Percentiles rank a stretch among this genome's conserved stretches.
Evolutionary conservation across 1,284 basidiomycete genomes (phyloP).

Genomic region (Ustilago cynodontis): DNA sequence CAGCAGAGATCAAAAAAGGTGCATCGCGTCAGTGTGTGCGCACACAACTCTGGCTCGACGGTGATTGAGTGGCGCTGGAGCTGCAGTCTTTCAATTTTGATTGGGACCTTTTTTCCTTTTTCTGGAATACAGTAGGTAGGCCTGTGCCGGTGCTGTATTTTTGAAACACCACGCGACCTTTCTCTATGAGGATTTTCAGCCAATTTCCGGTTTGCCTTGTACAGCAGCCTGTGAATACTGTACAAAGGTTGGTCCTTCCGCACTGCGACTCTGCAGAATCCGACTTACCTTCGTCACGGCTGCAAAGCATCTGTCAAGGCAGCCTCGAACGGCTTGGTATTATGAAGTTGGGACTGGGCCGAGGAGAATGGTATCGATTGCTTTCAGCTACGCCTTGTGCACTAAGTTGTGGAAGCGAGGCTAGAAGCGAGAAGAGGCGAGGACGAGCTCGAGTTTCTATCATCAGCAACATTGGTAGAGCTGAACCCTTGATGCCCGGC

Average conservation of each 20-base stretch:
- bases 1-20: background rate
- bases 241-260: background rate
- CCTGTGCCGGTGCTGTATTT: background rate
- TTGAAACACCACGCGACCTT: background rate
- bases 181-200: background rate
- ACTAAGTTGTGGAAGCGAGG: conserved; percentile 1
- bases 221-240: background rate
- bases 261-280: too few relatives aligned
- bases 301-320: background rate
- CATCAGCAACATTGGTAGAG: background rate
- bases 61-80: background rate
- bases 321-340: background rate
- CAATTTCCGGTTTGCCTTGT: background rate
- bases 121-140: too few relatives aligned
- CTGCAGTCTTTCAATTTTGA: background rate
- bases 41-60: background rate
- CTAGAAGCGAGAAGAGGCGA: background rate
- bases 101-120: background rate
- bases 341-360: too few relatives aligned
- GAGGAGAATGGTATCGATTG: too few relatives aligned
- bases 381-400: too few relatives aligned
- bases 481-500: background rate
- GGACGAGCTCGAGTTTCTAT: background rate
- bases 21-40: conserved; percentile 6
- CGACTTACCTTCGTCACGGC: too few relatives aligned